Evolutionary conservation across 2,329 filamentous ascomycete species (phyloP), one percentile per base, ranked within the genome.

Genomic region (Trichophyton equinum): DNA sequence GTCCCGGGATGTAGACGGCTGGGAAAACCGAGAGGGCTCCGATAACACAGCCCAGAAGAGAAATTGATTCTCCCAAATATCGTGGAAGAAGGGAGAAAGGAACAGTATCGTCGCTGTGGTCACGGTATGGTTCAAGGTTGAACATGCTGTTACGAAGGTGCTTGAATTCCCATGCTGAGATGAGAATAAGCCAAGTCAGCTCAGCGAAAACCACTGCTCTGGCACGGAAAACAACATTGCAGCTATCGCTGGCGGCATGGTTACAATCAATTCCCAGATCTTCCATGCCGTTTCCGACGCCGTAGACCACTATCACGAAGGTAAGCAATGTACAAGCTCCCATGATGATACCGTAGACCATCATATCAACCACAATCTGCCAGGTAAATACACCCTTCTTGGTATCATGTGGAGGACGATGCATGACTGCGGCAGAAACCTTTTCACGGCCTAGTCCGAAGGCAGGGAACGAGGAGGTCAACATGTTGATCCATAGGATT

Each of bases 401-500:
- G 62, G 78, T 76, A 64, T 75, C 75, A 60, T 83, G 80, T 1
- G 82, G 82, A 18, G 81, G 80, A 0, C 81, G 76, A 55, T 72
- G 68, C 71, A 84, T 79, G 60, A 84, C 77, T 64, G 82, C 79
- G 0, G 79, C 75, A 1, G 77, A 75, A 2, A 81, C 80, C 44
- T 78, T 75, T 67, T 84, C 82, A 64, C 81, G 78, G 2, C 82
- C 82, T 1, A 85, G 76, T 60, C 82, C 82, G 73, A 84, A 82
- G 55, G 82, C 82, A 2, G 82, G 81, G 64, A 83, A 76, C 51
- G 76, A 77, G 51, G 78, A 82, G 0, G 82, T 85, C 60, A 84
- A 75, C 82, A 85, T 84, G 67, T 84, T 85, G 67, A 85, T 81
- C 82, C 82, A 85, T 27, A 84, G 76, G 64, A 84, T 82, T 64